These are phyloP conservation scores for Tetrahymena borealis DNA, from an alignment of 73 alveolate species.

Conservation along the genomic window DNA sequence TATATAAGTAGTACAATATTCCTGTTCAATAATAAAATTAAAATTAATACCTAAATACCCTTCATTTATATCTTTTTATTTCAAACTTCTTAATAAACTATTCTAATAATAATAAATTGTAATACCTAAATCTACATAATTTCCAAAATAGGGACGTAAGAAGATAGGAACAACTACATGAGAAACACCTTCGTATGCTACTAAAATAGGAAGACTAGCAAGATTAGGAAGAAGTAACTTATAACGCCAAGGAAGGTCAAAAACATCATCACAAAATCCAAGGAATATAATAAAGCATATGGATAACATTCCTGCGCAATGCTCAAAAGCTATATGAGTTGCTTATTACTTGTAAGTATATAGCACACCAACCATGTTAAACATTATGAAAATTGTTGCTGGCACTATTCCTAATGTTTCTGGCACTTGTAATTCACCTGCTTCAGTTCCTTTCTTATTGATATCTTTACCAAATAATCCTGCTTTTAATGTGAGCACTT, in stretches of 20 bases:
- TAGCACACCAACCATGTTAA: conserved; percentile 4
- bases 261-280: conserved; percentile 94
- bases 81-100: background rate
- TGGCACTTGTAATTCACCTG: conserved; percentile 48
- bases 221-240: conserved; percentile 89
- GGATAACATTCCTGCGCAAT: conserved; percentile 83
- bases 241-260: conserved; percentile 96
- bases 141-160: conserved; percentile 39
- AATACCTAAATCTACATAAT: conserved; percentile 53
- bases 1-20: conserved; percentile 68
- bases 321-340: conserved; percentile 39
- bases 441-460: conserved; percentile 34
- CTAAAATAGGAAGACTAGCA: conserved; percentile 91
- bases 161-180: conserved; percentile 72
- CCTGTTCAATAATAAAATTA: conserved; percentile 38
- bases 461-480: conserved; percentile 34
- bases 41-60: background rate
- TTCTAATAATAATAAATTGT: background rate
- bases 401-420: conserved; percentile 96
- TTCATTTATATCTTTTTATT: background rate
- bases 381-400: conserved; percentile 74
- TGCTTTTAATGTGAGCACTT: conserved; percentile 14
- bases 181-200: conserved; percentile 91
- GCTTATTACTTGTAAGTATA: conserved; percentile 5
- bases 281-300: conserved; percentile 82